These are phyloP conservation scores for Colletotrichum sidae DNA, from an alignment of 2,329 filamentous ascomycete species.

Conservation along the genomic window DNA sequence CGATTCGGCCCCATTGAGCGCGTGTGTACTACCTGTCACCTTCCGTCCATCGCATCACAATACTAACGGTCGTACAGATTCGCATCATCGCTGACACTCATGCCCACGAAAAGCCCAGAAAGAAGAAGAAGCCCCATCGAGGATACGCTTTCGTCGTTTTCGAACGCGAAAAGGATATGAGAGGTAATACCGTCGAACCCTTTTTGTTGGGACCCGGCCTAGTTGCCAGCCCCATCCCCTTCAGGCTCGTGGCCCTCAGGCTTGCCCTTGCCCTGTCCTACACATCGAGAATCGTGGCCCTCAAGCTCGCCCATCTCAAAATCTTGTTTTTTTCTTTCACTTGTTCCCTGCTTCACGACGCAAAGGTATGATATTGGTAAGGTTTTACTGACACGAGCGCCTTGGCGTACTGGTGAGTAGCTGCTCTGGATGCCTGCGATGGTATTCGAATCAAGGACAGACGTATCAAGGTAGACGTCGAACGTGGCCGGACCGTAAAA, in stretches of 20 bases:
- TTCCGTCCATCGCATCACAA: constrained; percentile 12
- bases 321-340: constrained; percentile 43
- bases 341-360: constrained; percentile 34
- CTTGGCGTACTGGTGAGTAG: constrained; percentile 73
- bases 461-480: constrained; percentile 93
- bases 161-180: constrained; percentile 98
- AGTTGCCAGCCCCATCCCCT: constrained; percentile 40
- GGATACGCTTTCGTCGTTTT: constrained; percentile 98
- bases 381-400: constrained; percentile 76
- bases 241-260: constrained; percentile 57
- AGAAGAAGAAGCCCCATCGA: constrained; percentile 83
- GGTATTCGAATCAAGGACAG: constrained; percentile 93
- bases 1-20: constrained; percentile 95
- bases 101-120: constrained; percentile 75
- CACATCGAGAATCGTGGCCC: constrained; percentile 64
- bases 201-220: constrained; percentile 29
- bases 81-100: constrained; percentile 86
- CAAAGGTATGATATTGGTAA: constrained; percentile 61
- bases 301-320: constrained; percentile 68
- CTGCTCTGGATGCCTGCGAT: constrained; percentile 88
- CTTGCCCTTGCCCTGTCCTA: constrained; percentile 52
- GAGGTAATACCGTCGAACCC: constrained; percentile 75
- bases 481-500: constrained; percentile 92
- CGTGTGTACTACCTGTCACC: constrained; percentile 58
- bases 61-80: constrained; percentile 67